Evolutionary conservation across 805 yeast genomes (phyloP), one percentile per base, ranked within the genome.

Genomic region (Kluyveromyces nonfermentans): DNA sequence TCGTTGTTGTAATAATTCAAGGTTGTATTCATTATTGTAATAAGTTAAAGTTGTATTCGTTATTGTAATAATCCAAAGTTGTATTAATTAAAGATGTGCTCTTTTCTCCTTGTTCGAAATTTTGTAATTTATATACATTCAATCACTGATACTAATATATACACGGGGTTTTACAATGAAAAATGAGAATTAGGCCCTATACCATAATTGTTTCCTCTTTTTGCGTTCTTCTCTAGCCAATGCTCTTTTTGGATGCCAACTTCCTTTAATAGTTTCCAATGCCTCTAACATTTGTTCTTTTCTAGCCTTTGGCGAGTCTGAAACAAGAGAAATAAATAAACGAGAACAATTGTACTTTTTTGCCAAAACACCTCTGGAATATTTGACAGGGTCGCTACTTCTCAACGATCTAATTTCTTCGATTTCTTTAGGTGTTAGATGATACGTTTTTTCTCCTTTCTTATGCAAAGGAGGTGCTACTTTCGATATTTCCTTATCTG

Each of bases 291-390:
- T 73, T 48, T 72, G 75, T 15, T 49, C 50, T 30, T 58, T 52
- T 49, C 75, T 68, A 41, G 65, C 69, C 33, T 57, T 53, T 40
- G 68, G 62, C 17, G 67, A 62, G n/a, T 67, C 67, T 1, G 85
- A 72, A 2, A 74, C 74, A 39, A 81, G 56, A 6, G 78, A 75
- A 32, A 85, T 72, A 40, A 77, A 74, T 43, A 67, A 57, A 30
- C 70, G 71, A 22, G 77, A 67, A 35, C 78, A 78, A 28, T 69
- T 64, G 57, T 71, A 86, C 61, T 77, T 70, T 48, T 70, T 64
- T 10, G 88, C 86, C 43, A 85, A 69, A 12, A 69, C 72, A 44
- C 74, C 71, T 49, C 82, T 72, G 14, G 87, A 78, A 77, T 85
- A 78, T 37, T 63, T 68, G 22, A 65, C 67, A 1, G 93, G 90